phyloP scores from a whole-genome alignment of 2,329 filamentous ascomycete species.

The Trichothecium roseum region DNA sequence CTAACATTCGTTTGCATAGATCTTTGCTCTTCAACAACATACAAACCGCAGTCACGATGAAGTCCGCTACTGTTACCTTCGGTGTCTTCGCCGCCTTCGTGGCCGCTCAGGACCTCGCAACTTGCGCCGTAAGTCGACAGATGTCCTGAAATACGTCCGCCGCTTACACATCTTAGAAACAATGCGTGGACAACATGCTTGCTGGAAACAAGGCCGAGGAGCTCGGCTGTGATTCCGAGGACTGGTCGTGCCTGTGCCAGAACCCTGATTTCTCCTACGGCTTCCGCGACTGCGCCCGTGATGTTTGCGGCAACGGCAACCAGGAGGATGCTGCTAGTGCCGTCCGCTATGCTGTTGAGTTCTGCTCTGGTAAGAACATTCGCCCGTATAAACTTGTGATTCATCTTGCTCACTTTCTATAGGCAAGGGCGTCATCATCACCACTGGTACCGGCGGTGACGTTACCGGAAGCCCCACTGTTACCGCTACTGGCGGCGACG shows the following conservation, averaged over 20 bases:
- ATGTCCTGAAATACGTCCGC: not conserved
- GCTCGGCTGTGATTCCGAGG: constrained; percentile 33
- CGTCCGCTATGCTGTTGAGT: constrained; percentile 25
- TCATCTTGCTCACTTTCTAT: not conserved
- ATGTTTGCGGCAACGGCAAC: constrained; percentile 23
- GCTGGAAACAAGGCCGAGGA: constrained; percentile 24
- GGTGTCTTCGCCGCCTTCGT: constrained; percentile 28
- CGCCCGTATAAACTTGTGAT: no score
- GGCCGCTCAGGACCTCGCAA: constrained; percentile 29
- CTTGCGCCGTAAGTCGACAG: constrained; percentile 42
- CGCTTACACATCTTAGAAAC: constrained; percentile 24
- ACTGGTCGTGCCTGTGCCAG: constrained; percentile 35
- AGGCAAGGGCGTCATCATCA: constrained; percentile 24
- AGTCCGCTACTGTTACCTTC: constrained; percentile 32
- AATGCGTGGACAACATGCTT: constrained; percentile 41
- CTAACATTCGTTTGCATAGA: no score
- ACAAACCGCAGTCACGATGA: constrained; percentile 33
- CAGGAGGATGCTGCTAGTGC: constrained; percentile 21
- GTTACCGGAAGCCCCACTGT: no score
- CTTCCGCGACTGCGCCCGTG: constrained; percentile 38
- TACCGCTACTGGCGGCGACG: not conserved
- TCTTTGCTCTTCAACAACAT: no score
- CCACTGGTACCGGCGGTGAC: constrained; percentile 13
- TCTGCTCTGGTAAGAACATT: constrained; percentile 26
- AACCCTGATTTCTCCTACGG: constrained; percentile 37